Evolutionary conservation across 192 early-diverging fungal genomes (phyloP), one percentile per base, ranked within the genome.

Genomic region (Coemansia sp.): DNA sequence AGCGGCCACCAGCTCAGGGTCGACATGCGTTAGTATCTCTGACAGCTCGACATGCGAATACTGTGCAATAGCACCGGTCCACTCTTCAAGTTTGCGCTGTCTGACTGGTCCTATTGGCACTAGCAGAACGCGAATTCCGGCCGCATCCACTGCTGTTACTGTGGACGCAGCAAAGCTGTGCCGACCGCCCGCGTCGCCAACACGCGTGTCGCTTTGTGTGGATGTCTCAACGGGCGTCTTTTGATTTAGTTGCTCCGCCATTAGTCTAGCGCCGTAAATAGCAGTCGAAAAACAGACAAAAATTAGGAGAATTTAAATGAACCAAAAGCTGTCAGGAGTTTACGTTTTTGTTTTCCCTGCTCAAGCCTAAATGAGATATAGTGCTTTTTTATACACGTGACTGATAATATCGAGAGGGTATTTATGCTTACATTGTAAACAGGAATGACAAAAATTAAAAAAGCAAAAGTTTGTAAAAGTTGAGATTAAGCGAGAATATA

Each of bases 61-160:
- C 54, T 57, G 67, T 14, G 62, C 61, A 32, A 73, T 63, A 48
- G 72, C 66, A 50, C 73, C 54, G n/a, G 58, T 30, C 64, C 67
- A 75, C 29, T 70, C 49, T 16, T 38, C 50, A 38, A 76, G 52
- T 40, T 49, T 60, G 22, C 54, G 56, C 49, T 72, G 61, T 7
- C 76, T 63, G 18, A 77, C 73, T n/a, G 51, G 67, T 1, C 82
- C 82, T 7, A 83, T 54, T 0, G 82, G 73, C 29, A 83, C 76
- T 2, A 83, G 61, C 11, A 79, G 70, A 28, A 83, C 76, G 14
- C 77, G 76, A 50, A 83, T 76, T 22, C 72, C 70, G 0, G 82
- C 73, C 4, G 76, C 76, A 25, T 83, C 82, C 8, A 78, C 79
- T 12, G 79, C 59, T 31, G 79, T 73, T 51, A 70, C 71, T 2